A percentile compares a stretch with the other conserved stretches of the same genome.
These are phyloP conservation scores for Austroboletus novae-zelandiae DNA, from an alignment of 1,284 basidiomycete species.

Conservation along the genomic window DNA sequence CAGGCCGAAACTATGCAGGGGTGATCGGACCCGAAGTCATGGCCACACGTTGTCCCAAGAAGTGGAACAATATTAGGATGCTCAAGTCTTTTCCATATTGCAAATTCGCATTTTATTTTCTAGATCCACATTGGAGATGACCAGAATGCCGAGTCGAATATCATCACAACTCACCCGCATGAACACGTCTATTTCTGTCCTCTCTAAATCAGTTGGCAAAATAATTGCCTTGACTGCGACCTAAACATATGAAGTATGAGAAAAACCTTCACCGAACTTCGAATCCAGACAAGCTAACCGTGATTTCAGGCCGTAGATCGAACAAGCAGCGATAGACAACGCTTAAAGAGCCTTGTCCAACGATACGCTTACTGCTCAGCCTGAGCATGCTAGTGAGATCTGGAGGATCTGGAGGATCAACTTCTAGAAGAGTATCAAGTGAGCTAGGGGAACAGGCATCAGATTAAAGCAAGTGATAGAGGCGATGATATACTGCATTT, in stretches of 20 bases:
- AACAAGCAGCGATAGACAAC: not conserved
- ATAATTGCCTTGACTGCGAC: conserved; percentile 9
- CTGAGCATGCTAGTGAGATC: not conserved
- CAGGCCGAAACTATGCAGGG: conserved; percentile 7
- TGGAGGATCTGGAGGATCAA: not conserved
- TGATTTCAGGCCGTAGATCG: too few species aligned
- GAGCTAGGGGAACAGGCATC: not conserved
- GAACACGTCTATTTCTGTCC: not conserved
- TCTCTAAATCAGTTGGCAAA: not conserved
- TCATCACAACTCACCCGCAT: not conserved
- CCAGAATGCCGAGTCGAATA: too few species aligned
- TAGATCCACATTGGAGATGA: not conserved
- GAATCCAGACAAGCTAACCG: not conserved
- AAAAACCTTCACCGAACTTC: not conserved
- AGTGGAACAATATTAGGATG: conserved; percentile 6
- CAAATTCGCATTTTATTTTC: conserved; percentile 8
- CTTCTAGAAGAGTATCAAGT: not conserved
- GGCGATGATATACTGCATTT: too few species aligned
- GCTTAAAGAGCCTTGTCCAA: conserved; percentile 1
- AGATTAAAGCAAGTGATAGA: too few species aligned
- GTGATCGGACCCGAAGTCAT: conserved; percentile 2
- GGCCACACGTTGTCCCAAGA: not conserved
- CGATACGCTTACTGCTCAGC: not conserved
- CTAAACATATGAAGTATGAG: not conserved
- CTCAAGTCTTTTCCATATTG: conserved; percentile 5